Conservation (phyloP, 2,329 filamentous ascomycete species). For the Cercospora sojina region DNA sequence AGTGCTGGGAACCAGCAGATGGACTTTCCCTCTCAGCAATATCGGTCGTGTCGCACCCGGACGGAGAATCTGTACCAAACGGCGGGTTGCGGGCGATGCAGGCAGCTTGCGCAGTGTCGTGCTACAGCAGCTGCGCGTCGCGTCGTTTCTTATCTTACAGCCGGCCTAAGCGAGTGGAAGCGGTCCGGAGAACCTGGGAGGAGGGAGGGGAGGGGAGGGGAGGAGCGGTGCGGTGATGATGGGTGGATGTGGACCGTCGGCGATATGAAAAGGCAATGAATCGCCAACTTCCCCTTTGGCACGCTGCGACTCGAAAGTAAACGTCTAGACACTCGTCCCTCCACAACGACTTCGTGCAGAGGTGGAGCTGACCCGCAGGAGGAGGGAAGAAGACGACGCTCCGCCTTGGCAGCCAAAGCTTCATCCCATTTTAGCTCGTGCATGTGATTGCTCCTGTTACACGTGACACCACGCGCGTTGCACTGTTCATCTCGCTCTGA, state of each 20-base stretch:
- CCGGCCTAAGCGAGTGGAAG: constrained; percentile 8
- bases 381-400: not conserved
- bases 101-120: not conserved
- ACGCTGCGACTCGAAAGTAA: not conserved
- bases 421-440: not conserved
- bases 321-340: not conserved
- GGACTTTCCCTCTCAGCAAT: constrained; percentile 1
- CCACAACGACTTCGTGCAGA: not conserved
- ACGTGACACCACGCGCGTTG: not conserved
- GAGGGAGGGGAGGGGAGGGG: not conserved
- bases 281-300: not conserved
- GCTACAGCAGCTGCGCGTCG: constrained; percentile 2
- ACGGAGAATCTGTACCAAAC: constrained; percentile 2
- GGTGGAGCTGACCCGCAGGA: not conserved
- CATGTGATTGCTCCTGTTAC: not conserved
- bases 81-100: not conserved
- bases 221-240: not conserved
- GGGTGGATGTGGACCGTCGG: not conserved
- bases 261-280: not conserved
- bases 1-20: not conserved
- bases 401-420: not conserved
- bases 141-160: not conserved
- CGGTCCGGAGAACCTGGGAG: constrained; percentile 8
- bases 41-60: not conserved
- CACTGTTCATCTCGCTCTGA: not conserved